Conservation (phyloP, 108 stramenopile species). For the Hondaea fermentalgiana region DNA sequence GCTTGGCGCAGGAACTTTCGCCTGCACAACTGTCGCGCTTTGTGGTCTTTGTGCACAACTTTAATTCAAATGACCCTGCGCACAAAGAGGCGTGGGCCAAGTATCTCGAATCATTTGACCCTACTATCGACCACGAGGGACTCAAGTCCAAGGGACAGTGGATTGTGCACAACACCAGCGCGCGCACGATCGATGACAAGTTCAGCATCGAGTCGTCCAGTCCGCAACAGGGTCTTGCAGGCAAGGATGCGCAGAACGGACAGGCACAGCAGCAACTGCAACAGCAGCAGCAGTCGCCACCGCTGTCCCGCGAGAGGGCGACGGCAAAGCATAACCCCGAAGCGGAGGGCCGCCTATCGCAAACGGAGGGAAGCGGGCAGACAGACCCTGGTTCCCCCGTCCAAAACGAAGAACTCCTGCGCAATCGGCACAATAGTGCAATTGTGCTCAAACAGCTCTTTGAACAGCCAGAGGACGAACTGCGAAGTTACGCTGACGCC, state of each 20-base stretch:
- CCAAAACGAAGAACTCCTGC: neutral
- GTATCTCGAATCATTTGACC: neutral
- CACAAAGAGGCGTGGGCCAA: neutral
- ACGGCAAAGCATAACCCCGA: too few relatives aligned
- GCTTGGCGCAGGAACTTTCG: neutral
- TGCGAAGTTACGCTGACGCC: neutral
- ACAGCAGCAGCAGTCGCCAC: too few relatives aligned
- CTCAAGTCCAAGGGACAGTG: neutral
- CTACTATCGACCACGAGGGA: neutral
- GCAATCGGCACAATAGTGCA: neutral
- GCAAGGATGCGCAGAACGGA: too few relatives aligned
- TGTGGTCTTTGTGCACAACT: conserved; percentile 6
- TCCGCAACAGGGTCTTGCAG: neutral
- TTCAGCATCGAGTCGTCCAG: neutral
- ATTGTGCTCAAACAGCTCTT: conserved; percentile 3
- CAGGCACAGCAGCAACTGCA: too few relatives aligned
- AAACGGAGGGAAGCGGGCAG: neutral
- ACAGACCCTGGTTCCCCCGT: neutral
- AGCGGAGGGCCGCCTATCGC: neutral
- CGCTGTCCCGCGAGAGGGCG: too few relatives aligned
- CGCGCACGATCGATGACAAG: neutral
- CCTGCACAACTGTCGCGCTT: neutral
- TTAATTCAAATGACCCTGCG: neutral
- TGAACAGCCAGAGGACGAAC: neutral
- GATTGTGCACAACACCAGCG: neutral